Evolutionary conservation across 495 filamentous ascomycete species (phyloP).

Genomic region (Xylaria acuta): DNA sequence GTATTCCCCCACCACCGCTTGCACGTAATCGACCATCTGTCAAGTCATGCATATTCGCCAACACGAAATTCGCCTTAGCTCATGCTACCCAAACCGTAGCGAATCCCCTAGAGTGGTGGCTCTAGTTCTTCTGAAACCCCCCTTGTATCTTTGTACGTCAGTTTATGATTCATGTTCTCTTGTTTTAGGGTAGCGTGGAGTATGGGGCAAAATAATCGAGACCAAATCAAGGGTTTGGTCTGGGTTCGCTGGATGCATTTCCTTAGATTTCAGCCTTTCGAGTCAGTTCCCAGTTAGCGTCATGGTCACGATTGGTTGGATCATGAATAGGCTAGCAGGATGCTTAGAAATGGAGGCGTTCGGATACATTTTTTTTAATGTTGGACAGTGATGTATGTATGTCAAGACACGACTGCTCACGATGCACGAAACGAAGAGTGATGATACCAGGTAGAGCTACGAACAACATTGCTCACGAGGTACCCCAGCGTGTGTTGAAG

Average conservation of each 20-base stretch:
- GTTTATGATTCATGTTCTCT: conserved; percentile 11
- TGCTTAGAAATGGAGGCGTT: conserved; percentile 2
- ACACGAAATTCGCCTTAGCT: not conserved
- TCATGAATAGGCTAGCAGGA: not conserved
- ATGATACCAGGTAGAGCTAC: not conserved
- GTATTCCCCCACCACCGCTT: not conserved
- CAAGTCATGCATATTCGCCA: not conserved
- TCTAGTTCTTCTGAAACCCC: not conserved
- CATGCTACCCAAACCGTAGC: not conserved
- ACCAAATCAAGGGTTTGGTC: not conserved
- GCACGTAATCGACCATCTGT: not conserved
- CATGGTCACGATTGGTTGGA: not conserved
- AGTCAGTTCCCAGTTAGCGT: not conserved
- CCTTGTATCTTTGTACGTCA: not conserved
- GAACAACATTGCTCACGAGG: not conserved
- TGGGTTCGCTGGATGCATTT: not conserved
- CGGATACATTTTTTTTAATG: not conserved
- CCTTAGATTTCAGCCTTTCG: not conserved
- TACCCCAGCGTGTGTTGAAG: not conserved
- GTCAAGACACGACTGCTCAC: not conserved
- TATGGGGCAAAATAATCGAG: conserved; percentile 13
- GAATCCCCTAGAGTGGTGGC: not conserved
- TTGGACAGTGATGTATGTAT: conserved; percentile 5
- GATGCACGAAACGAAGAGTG: conserved; percentile 1
- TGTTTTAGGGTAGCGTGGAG: conserved; percentile 21